Base-by-base conservation (phyloP, 2,329 filamentous ascomycete species). In the Aspergillus unguis region DNA sequence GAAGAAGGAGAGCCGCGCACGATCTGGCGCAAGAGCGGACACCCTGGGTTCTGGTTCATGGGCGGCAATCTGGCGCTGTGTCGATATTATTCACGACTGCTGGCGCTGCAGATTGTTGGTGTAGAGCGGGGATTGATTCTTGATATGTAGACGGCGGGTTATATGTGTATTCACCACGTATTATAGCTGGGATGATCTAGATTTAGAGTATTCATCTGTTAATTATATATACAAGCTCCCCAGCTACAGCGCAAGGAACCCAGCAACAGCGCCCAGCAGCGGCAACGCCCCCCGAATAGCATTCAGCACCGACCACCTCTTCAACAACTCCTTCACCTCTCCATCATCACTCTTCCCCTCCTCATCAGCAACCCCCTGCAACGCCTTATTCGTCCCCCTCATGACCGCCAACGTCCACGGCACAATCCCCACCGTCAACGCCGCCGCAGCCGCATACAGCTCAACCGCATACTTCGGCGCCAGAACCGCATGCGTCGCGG, bases 1-100 rank as follows among this genome's bases (percentile, higher is more conserved):
- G 58, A 67, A 6, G 75, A 79, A 50, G 77, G 77, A 3, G 78
- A 87, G 70, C 76, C 80, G 58, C 73, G 80, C 6, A 77, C 75
- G 0, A 81, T 87, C 29, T 87, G 84, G 83, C 77, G 79, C 51
- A 71, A 71, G 27, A 84, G 77, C 17, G 84, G 84, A 0, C 83
- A 86, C 50, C 82, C 82, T 0, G 84, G 84, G 0, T 83, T 87
- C 56, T 88, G 84, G 85, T 83, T 85, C 58, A 83, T 85, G 61
- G 85, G 84, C 0, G 85, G 85, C 0, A 87, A 86, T 60, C 62
- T 87, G 33, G 82, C 82, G 0, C 66, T 87, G 52, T 84, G 82
- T 57, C 73, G 85, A 44, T 85, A 83, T 53, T 87, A 77, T 60
- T 86, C 83, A 0, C 77, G 75, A 37, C 42, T 75, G 29, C 56